Evolutionary conservation across 2,329 filamentous ascomycete species (phyloP).

Genomic region (Sporothrix globosa): DNA sequence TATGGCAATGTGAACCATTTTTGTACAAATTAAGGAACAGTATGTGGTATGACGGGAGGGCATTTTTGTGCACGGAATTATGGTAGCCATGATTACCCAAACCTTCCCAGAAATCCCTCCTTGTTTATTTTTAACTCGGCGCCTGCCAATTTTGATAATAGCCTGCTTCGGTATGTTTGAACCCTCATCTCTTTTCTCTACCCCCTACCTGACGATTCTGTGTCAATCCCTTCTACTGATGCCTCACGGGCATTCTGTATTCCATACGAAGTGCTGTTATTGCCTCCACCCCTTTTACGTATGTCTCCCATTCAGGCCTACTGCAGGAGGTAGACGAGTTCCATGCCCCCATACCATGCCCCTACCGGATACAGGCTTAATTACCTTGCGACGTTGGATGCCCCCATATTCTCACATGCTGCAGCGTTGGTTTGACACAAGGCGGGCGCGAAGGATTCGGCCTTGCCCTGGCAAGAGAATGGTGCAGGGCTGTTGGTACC

Average conservation of each 20-base stretch:
- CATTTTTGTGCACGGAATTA: background rate
- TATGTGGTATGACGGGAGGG: too few species aligned
- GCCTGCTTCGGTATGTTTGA: conserved; percentile 9
- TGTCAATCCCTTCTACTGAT: background rate
- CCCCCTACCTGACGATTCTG: background rate
- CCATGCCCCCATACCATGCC: too few species aligned
- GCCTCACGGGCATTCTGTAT: background rate
- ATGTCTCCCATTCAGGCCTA: too few species aligned
- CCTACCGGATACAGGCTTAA: background rate
- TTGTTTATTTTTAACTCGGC: conserved; percentile 6
- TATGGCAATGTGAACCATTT: too few species aligned
- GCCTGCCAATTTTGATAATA: conserved; percentile 18
- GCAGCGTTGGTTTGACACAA: background rate
- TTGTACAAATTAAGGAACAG: too few species aligned
- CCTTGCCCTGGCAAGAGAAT: background rate
- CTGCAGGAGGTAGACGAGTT: too few species aligned
- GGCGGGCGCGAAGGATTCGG: conserved; percentile 5
- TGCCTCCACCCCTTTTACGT: too few species aligned
- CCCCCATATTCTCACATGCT: background rate
- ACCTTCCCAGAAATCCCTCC: background rate
- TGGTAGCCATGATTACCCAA: background rate
- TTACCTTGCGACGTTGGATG: conserved; percentile 13
- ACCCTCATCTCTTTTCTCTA: background rate
- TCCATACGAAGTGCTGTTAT: background rate
- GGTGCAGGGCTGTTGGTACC: conserved; percentile 2